These are phyloP conservation scores for Neoboletus magnificus DNA, from an alignment of 768 basidiomycete species.

Conservation along the genomic window DNA sequence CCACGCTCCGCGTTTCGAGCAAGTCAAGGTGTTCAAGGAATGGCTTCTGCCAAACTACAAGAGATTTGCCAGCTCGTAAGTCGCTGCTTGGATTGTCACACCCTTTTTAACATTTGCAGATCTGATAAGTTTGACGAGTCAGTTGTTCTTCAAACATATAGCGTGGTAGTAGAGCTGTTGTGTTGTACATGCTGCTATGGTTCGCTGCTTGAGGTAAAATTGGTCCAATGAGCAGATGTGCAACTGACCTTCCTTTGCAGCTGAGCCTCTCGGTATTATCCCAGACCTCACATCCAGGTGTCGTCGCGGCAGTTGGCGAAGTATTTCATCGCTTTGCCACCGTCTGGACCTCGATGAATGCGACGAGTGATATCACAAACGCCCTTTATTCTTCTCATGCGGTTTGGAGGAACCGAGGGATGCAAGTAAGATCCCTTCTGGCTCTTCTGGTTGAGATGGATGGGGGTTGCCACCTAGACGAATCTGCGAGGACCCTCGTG, in stretches of 20 bases:
- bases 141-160: constrained; percentile 51
- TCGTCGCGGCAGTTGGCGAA: constrained; percentile 62
- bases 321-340: constrained; percentile 67
- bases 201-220: constrained; percentile 62
- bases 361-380: constrained; percentile 48
- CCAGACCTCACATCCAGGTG: constrained; percentile 47
- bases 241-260: constrained; percentile 31
- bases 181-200: constrained; percentile 61
- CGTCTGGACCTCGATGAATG: constrained; percentile 79
- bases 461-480: constrained; percentile 52
- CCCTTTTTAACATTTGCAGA: constrained; percentile 8
- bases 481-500: constrained; percentile 56
- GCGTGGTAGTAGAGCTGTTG: constrained; percentile 57
- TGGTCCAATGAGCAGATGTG: background rate
- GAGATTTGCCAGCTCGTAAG: constrained; percentile 51
- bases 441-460: constrained; percentile 65
- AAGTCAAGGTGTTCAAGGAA: constrained; percentile 62
- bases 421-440: constrained; percentile 64
- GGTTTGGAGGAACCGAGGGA: constrained; percentile 59
- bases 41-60: constrained; percentile 75
- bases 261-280: constrained; percentile 53
- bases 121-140: constrained; percentile 33
- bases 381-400: constrained; percentile 63
- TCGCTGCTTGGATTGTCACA: background rate
- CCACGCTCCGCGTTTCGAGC: constrained; percentile 66